Base-by-base conservation (phyloP, 2,329 filamentous ascomycete species). In the Alternaria gaisen region DNA sequence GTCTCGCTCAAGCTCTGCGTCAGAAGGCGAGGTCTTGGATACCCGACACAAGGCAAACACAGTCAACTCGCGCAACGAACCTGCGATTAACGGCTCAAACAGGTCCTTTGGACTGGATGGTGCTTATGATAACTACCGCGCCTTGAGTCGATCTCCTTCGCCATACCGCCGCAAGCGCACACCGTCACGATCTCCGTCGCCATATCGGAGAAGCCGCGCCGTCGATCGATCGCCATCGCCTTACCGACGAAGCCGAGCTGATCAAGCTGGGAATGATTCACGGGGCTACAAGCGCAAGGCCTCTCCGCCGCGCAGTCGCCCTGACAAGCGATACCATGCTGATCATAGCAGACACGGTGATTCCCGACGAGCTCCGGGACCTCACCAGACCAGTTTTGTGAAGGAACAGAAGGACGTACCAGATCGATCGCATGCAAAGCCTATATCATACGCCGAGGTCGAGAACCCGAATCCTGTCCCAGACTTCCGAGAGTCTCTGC, bases 241-340 rank as follows among this genome's bases (percentile, higher is more conserved):
- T 12, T 76, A 66, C 55, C 69, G 68, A 42, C 68, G 67, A 47
- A 51, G 56, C 48, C 66, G 65, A 62, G 65, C 53, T 51, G 71
- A 64, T 70, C 74, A 65, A 56, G 64, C 63, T 26, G 53, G 56
- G 24, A 60, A 62, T 59, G 72, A 67, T 73, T 69, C 65, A 64
- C 76, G 68, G 60, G 64, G 85, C 41, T 58, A 69, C 46, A 77
- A 76, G 65, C 73, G 74, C 66, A 76, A 74, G 54, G 89, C 87
- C 60, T 73, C 72, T 11, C 70, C 69, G 36, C 68, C 71, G 16
- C 72, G 68, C 46, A 66, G 67, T 47, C 71, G 73, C 24, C 69
- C 70, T 40, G 86, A 86, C 71, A 94, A 94, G 80, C 86, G 91
- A 67, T 78, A 84, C 52, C 65, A 71, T 58, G 67, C 67, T 66